Conservation (phyloP, 2,329 filamentous ascomycete species). For the Monosporascus sp. region DNA sequence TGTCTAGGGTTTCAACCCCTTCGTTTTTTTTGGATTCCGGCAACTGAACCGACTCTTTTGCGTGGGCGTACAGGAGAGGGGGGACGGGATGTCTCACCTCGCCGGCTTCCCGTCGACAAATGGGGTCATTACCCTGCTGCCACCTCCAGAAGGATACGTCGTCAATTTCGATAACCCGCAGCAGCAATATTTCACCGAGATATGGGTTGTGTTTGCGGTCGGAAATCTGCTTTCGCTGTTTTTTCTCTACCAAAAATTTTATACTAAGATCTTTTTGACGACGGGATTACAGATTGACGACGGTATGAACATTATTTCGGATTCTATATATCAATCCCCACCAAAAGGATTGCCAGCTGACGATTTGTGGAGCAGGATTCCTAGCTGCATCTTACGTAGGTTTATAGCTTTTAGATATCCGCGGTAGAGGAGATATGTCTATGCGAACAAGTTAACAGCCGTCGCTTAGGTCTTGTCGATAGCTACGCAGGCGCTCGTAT, state of each 20-base stretch:
- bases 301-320: neutral
- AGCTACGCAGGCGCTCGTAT: neutral
- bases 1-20: too few species aligned
- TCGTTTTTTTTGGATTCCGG: too few species aligned
- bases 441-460: neutral
- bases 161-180: constrained; percentile 6
- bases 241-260: constrained; percentile 3
- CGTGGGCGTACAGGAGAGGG: too few species aligned
- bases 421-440: neutral
- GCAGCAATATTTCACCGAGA: neutral
- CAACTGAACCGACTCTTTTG: too few species aligned
- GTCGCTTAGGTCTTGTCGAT: neutral
- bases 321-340: neutral
- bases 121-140: constrained; percentile 1
- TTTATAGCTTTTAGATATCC: neutral
- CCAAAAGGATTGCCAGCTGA: neutral
- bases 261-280: neutral
- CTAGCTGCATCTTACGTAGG: neutral
- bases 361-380: neutral
- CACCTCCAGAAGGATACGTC: constrained; percentile 4
- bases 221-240: neutral
- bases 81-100: too few species aligned
- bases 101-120: neutral
- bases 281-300: constrained; percentile 5
- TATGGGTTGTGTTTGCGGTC: neutral